Evolutionary conservation across 768 basidiomycete species (phyloP), one percentile per base, ranked within the genome.

Genomic region (Suillus plorans): DNA sequence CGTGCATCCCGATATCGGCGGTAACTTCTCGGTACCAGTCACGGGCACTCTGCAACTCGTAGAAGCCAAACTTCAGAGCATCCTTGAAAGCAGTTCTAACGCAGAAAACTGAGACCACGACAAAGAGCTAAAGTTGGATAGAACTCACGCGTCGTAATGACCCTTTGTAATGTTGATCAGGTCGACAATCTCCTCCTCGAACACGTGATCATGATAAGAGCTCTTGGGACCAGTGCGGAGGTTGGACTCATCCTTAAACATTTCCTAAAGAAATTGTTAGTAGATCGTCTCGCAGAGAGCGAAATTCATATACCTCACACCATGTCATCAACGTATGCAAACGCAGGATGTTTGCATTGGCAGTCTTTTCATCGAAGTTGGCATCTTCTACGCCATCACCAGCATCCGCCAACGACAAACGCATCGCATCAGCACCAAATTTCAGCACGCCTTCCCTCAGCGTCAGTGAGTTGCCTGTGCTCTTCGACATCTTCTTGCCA

Each of bases 401-500:
- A 34, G 95, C 95, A 80, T 99, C 97, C 31, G 97, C 97, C 77
- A 99, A 83, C 22, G 89, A 85, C 80, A 99, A 78, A 63, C 97
- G 84, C 71, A 91, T 96, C 39, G 96, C 94, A 75, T 99, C 97
- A 42, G 97, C 95, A 64, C 97, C 97, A 72, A 97, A 99, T 83
- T 99, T 99, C 77, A 89, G 84, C 65, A 97, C 87, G 1, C 91
- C 86, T 73, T 99, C 92, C 62, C 86, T 80, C 75, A 99, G 80
- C 0, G 97, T 99, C 82, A 99, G 80, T 63, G 90, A 93, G 78
- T 99, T 99, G 13, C 97, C 97, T 53, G 91, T 95, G 76, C 91
- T 92, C 85, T 99, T 99, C 47, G 89, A 90, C 97, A 99, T 99
- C 83, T 99, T 99, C 83, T 95, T 91, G 22, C 97, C 96, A 77